Conservation (phyloP, 2,329 filamentous ascomycete species). For the Cladorrhinum sp. region DNA sequence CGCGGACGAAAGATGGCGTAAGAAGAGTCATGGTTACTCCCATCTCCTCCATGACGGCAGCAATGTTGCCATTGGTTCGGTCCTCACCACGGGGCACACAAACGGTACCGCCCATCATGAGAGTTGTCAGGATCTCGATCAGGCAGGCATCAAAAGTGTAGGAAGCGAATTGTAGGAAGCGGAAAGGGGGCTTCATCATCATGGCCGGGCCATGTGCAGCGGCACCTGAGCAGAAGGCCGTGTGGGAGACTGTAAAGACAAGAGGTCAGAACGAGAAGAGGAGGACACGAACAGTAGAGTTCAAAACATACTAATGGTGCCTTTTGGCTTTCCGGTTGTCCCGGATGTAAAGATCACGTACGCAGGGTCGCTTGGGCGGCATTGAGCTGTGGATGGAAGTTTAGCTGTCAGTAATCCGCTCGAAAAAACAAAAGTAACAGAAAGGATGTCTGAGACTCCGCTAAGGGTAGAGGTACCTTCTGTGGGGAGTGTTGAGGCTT, state of each 20-base stretch:
- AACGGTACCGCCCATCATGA: constrained; percentile 39
- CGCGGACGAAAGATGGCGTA: constrained; percentile 30
- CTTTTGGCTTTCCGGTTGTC: constrained; percentile 51
- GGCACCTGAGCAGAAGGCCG: constrained; percentile 27
- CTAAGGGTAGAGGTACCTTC: neutral
- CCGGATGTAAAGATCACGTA: constrained; percentile 53
- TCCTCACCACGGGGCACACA: constrained; percentile 40
- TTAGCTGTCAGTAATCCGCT: neutral
- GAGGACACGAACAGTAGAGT: neutral
- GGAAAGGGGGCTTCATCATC: constrained; percentile 19
- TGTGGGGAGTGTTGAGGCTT: neutral
- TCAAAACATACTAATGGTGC: constrained; percentile 27
- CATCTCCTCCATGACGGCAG: constrained; percentile 28
- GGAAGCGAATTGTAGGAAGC: constrained; percentile 32
- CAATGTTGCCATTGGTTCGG: constrained; percentile 37
- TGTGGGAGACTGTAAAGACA: constrained; percentile 35
- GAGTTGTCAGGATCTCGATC: constrained; percentile 39
- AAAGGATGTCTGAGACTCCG: neutral
- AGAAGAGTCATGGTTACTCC: constrained; percentile 29
- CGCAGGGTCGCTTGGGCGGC: constrained; percentile 15
- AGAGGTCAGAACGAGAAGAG: constrained; percentile 12
- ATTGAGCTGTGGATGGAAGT: neutral
- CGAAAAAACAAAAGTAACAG: neutral
- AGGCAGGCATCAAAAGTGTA: constrained; percentile 43
- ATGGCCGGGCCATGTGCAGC: constrained; percentile 22